Conservation (phyloP, 1,284 basidiomycete genomes). For the Cerrena zonata region DNA sequence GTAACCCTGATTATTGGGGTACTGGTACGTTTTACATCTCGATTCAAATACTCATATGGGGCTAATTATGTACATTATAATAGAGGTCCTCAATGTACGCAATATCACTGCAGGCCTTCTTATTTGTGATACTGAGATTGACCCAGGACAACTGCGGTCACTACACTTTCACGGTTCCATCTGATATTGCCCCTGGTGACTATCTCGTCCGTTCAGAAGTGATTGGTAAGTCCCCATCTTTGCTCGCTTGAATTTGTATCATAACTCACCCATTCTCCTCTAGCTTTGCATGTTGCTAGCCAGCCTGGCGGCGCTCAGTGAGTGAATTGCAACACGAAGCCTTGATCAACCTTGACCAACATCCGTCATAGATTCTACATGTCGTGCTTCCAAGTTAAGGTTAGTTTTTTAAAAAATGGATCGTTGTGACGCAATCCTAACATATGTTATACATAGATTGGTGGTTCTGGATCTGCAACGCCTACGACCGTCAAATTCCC, state of each 20-base stretch:
- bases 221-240: constrained; percentile 33
- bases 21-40: constrained; percentile 35
- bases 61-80: too few species aligned
- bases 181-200: constrained; percentile 41
- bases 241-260: too few species aligned
- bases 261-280: not conserved
- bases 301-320: constrained; percentile 39
- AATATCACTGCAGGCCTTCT: not conserved
- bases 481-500: not conserved
- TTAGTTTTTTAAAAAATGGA: too few species aligned
- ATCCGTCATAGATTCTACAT: constrained; percentile 45
- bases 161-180: constrained; percentile 44
- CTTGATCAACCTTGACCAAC: too few species aligned
- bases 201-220: constrained; percentile 50
- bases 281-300: constrained; percentile 44
- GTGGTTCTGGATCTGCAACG: constrained; percentile 1
- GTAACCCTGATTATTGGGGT: constrained; percentile 37
- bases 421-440: too few species aligned
- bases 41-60: too few species aligned
- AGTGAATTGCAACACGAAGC: too few species aligned
- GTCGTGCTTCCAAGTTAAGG: constrained; percentile 46
- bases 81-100: not conserved
- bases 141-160: constrained; percentile 45
- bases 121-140: too few species aligned
- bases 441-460: too few species aligned